Percentiles rank a stretch among this genome's conserved stretches.
These are phyloP conservation scores for Fulvia fulva DNA, from an alignment of 2,329 filamentous ascomycete genomes.

Conservation along the genomic window DNA sequence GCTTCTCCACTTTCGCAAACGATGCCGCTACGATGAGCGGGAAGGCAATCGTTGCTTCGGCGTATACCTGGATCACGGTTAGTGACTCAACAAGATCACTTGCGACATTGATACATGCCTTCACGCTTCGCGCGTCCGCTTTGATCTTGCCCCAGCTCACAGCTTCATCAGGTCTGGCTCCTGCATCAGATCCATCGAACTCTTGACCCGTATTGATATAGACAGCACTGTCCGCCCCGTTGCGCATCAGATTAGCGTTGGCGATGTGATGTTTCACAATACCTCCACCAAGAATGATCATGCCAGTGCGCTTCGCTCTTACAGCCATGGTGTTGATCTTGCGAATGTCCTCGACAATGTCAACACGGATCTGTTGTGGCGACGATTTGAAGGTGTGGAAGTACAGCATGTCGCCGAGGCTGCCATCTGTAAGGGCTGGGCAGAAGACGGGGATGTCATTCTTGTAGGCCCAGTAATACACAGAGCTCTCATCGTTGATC, in stretches of 20 bases:
- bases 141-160: slow-evolving; percentile 99
- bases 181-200: slow-evolving; percentile 95
- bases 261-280: slow-evolving; percentile 98
- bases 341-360: slow-evolving; percentile 91
- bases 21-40: slow-evolving; percentile 64
- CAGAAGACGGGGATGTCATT: slow-evolving; percentile 98
- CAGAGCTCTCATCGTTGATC: slow-evolving; percentile 86
- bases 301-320: slow-evolving; percentile 79
- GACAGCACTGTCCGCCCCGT: slow-evolving; percentile 92
- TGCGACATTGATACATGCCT: slow-evolving; percentile 57
- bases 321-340: slow-evolving; percentile 90
- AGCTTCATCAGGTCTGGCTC: slow-evolving; percentile 90
- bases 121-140: slow-evolving; percentile 78
- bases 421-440: slow-evolving; percentile 90
- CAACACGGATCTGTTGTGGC: slow-evolving; percentile 74
- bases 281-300: slow-evolving; percentile 92
- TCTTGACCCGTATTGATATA: slow-evolving; percentile 98
- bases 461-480: slow-evolving; percentile 97
- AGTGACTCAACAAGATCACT: background rate
- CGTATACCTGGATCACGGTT: slow-evolving; percentile 49
- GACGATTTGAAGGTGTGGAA: slow-evolving; percentile 94
- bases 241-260: slow-evolving; percentile 95
- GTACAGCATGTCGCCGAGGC: slow-evolving; percentile 95
- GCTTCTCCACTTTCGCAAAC: slow-evolving; percentile 48
- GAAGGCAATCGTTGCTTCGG: slow-evolving; percentile 64